These are phyloP conservation scores for Amoeboaphelidium protococcarum DNA, from an alignment of 371 early-diverging fungal species.

Conservation along the genomic window DNA sequence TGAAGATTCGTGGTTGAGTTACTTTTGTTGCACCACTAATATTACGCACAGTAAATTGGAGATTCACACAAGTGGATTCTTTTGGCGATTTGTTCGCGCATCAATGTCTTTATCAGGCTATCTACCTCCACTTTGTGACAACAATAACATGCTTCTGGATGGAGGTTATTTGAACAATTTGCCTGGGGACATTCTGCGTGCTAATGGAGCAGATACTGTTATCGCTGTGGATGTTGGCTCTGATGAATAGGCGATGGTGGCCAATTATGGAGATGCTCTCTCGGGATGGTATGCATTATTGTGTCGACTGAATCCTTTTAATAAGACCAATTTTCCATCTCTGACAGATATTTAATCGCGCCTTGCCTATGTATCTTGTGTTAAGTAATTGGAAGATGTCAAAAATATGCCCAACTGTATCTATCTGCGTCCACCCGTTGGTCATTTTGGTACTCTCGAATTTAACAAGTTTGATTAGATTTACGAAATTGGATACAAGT, in stretches of 20 bases:
- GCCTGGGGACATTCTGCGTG: slow-evolving; percentile 80
- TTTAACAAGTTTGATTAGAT: slow-evolving; percentile 84
- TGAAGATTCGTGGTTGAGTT: slow-evolving; percentile 95
- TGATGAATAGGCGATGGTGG: slow-evolving; percentile 71
- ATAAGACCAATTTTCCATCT: slow-evolving; percentile 43
- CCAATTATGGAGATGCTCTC: slow-evolving; percentile 73
- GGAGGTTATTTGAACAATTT: slow-evolving; percentile 98
- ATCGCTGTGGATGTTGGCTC: slow-evolving; percentile 89
- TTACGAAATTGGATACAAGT: slow-evolving; percentile 65
- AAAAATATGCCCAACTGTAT: slow-evolving; percentile 55
- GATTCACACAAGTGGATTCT: slow-evolving; percentile 65
- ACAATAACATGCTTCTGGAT: slow-evolving; percentile 87
- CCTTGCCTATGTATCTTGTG: slow-evolving; percentile 80
- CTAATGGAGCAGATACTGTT: slow-evolving; percentile 63
- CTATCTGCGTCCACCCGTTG: slow-evolving; percentile 69
- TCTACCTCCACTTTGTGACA: slow-evolving; percentile 62
- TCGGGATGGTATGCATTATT: slow-evolving; percentile 82
- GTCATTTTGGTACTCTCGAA: slow-evolving; percentile 65
- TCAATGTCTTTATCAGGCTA: slow-evolving; percentile 91
- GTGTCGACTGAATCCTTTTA: slow-evolving; percentile 53
- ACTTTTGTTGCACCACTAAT: slow-evolving; percentile 90
- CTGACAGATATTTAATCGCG: slow-evolving; percentile 92
- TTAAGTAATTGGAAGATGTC: slow-evolving; percentile 64
- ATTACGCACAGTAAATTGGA: slow-evolving; percentile 84
- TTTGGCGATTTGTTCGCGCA: slow-evolving; percentile 94